Percentiles rank a stretch among this genome's conserved stretches.
These are phyloP conservation scores for Trichoderma aggressivum DNA, from an alignment of 2,329 filamentous ascomycete genomes.

Conservation along the genomic window DNA sequence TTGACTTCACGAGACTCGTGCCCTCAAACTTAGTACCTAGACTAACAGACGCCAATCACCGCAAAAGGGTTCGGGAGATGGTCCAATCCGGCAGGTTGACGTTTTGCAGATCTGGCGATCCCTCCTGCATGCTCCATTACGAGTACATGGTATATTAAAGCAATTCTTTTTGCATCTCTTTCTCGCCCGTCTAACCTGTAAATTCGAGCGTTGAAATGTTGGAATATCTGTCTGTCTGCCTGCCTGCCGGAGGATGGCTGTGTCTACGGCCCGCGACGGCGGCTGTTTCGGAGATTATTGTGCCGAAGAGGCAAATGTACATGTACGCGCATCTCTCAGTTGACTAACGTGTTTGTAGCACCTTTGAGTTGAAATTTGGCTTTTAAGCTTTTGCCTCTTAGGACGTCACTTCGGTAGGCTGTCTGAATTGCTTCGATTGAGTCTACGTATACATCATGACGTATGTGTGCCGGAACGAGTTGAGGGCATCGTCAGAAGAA, in stretches of 20 bases:
- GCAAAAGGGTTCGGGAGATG: constrained; percentile 10
- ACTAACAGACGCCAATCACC: constrained; percentile 1
- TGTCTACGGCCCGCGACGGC: neutral
- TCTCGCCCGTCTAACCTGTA: neutral
- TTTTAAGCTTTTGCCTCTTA: neutral
- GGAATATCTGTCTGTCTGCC: neutral
- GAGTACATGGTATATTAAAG: neutral
- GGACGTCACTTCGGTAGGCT: neutral
- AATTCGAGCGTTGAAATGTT: neutral
- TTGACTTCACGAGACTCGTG: neutral
- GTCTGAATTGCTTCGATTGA: neutral
- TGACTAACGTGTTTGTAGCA: neutral
- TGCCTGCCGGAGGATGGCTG: neutral
- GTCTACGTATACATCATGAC: neutral
- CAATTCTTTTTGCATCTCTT: neutral
- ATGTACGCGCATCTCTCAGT: neutral
- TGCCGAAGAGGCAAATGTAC: neutral
- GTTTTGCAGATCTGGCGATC: constrained; percentile 1
- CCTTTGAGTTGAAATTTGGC: neutral
- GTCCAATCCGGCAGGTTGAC: constrained; percentile 10
- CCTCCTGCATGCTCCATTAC: neutral
- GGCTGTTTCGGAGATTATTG: neutral
- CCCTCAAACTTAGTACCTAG: neutral
- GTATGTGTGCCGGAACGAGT: neutral
- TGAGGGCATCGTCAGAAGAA: neutral